A percentile compares a stretch with the other conserved stretches of the same genome.
Conservation (phyloP, 768 basidiomycete species). For the Pisolithus marmoratus region DNA sequence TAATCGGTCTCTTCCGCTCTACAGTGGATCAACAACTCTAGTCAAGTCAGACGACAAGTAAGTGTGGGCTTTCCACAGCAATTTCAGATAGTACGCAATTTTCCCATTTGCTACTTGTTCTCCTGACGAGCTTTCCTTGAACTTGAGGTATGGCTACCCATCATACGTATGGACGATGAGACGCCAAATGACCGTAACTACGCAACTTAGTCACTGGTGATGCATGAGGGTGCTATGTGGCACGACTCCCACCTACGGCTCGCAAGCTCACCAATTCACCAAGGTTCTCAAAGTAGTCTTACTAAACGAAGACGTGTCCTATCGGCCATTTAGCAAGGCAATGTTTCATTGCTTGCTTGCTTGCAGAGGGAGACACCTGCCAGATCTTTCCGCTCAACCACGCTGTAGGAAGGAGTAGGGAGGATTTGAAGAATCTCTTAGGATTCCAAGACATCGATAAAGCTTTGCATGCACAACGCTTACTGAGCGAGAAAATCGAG, state of each 20-base stretch:
- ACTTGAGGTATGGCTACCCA: slow-evolving; percentile 65
- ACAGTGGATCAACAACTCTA: slow-evolving; percentile 85
- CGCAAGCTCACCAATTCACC: slow-evolving; percentile 44
- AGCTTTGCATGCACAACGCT: slow-evolving; percentile 80
- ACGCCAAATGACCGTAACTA: slow-evolving; percentile 94
- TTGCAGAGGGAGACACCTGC: slow-evolving; percentile 84
- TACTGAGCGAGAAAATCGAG: slow-evolving; percentile 93
- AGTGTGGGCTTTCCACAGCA: slow-evolving; percentile 85
- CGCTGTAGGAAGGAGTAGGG: slow-evolving; percentile 72
- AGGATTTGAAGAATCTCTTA: slow-evolving; percentile 72
- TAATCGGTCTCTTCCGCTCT: slow-evolving; percentile 87
- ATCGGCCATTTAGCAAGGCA: slow-evolving; percentile 93
- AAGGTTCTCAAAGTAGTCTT: slow-evolving; percentile 63
- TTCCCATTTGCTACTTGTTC: neutral
- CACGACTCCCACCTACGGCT: slow-evolving; percentile 69
- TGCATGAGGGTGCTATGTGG: slow-evolving; percentile 83
- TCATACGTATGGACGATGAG: slow-evolving; percentile 71
- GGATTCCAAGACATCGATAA: slow-evolving; percentile 99
- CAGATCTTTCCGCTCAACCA: slow-evolving; percentile 85
- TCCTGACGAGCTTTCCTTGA: neutral
- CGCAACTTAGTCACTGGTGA: slow-evolving; percentile 75
- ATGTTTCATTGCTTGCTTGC: slow-evolving; percentile 90
- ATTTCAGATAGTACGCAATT: slow-evolving; percentile 66
- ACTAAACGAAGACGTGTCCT: slow-evolving; percentile 92
- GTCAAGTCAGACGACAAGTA: slow-evolving; percentile 79